Evolutionary conservation across 78 protist genomes (phyloP), one percentile per base, ranked within the genome.

Genomic region (Tieghemostelium lacteum): DNA sequence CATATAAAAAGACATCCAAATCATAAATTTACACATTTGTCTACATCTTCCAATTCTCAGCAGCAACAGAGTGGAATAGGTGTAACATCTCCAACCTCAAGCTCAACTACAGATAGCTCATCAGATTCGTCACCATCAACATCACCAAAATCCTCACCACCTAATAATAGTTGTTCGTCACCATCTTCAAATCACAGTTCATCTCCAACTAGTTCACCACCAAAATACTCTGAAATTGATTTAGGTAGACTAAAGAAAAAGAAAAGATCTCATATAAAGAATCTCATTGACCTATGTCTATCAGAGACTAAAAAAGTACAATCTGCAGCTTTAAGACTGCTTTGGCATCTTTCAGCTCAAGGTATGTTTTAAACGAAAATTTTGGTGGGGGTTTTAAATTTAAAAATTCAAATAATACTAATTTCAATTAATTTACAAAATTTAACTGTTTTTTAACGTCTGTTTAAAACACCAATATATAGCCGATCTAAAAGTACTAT

Each of bases 281-380:
- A 72, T 69, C 33, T 83, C 40, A 66, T 83, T 28, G 91, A 83
- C 29, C 61, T 83, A 20, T 83, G 78, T 83, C 70, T 83, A 19
- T 83, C 91, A 5, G 76, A 66, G 60, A 69, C 76, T 3, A 83
- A 71, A 52, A 83, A 83, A 45, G 78, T 83, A 19, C 91, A 83
- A 42, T 69, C 91, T 16, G 28, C 91, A 22, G 76, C 91, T 34
- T 37, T 83, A 29, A 83, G 91, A 83, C 45, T 83, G 50, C 39
- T 83, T 20, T 83, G 91, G 91, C 91, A 83, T 69, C 26, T 83
- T 60, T 83, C 91, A 22, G 91, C 91, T 37, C 91, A 83, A 69
- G 88, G 88, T 78, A 78, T 1, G 10, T 66, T 14, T 34, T 26
- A 52, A 36, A n/a, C n/a, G n/a, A n/a, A n/a, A n/a, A n/a, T n/a